A percentile compares a stretch with the other conserved stretches of the same genome.
Evolutionary conservation across 257 asterid genomes (phyloP).

Genomic region (Agastache rugosa): DNA sequence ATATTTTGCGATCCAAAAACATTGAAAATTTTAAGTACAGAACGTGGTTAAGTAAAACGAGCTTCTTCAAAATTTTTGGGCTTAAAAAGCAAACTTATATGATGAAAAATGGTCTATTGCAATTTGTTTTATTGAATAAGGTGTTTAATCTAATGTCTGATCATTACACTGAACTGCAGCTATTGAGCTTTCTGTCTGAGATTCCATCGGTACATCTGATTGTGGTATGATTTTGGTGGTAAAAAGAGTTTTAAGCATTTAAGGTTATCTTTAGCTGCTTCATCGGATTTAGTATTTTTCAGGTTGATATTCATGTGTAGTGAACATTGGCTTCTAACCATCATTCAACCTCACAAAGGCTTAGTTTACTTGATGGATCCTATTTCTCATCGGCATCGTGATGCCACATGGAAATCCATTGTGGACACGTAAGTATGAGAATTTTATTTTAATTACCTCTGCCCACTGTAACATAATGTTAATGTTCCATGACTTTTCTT

Average conservation of each 20-base stretch:
- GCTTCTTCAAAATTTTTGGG: neutral
- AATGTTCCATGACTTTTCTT: neutral
- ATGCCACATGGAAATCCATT: too few relatives aligned
- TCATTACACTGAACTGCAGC: constrained; percentile 47
- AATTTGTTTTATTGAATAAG: neutral
- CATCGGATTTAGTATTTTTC: constrained; percentile 13
- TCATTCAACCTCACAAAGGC: too few relatives aligned
- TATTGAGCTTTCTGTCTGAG: constrained; percentile 74
- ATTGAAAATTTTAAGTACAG: constrained; percentile 50
- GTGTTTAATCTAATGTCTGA: constrained; percentile 7
- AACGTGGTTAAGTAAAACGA: neutral
- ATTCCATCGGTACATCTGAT: constrained; percentile 63
- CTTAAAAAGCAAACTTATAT: neutral
- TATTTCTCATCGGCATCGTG: too few relatives aligned
- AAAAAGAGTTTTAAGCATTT: neutral
- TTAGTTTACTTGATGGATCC: too few relatives aligned
- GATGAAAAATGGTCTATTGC: neutral
- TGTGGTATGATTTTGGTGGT: constrained; percentile 54
- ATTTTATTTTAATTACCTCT: neutral
- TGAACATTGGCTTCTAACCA: too few relatives aligned
- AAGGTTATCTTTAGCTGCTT: neutral
- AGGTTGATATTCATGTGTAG: too few relatives aligned
- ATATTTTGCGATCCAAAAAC: constrained; percentile 65
- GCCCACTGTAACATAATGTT: neutral
- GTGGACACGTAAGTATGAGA: neutral